A percentile compares a stretch with the other conserved stretches of the same genome.
These are phyloP conservation scores for Suhomyces sp. DNA, from an alignment of 805 yeast genomes.

Conservation along the genomic window DNA sequence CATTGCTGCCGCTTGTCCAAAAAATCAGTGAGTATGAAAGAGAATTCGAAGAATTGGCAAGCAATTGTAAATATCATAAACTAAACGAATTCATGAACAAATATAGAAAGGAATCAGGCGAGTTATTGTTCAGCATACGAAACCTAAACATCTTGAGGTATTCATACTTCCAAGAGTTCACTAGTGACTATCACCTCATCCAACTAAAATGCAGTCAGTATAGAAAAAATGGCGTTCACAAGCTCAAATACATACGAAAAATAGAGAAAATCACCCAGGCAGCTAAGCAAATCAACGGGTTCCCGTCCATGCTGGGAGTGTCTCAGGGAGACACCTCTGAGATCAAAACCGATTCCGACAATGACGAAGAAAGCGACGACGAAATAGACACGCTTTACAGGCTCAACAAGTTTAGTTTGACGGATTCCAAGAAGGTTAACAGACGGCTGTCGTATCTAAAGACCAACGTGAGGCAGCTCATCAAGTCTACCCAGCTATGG, in stretches of 20 bases:
- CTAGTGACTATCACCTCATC: conserved; percentile 7
- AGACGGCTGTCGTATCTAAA: not conserved
- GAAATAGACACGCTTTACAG: conserved; percentile 1
- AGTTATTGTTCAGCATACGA: conserved; percentile 8
- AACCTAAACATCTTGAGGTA: conserved; percentile 13
- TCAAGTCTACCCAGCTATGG: conserved; percentile 21
- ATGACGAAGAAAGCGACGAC: conserved; percentile 3
- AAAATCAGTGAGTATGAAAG: conserved; percentile 12
- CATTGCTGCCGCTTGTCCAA: conserved; percentile 9
- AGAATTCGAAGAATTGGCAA: conserved; percentile 5
- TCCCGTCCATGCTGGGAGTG: conserved; percentile 5
- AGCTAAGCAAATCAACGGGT: conserved; percentile 2
- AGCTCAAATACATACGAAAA: conserved; percentile 10
- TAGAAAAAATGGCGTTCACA: conserved; percentile 4
- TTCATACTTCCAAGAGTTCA: conserved; percentile 14
- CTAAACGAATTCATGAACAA: conserved; percentile 11
- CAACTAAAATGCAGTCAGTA: conserved; percentile 3
- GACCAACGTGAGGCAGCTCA: not conserved
- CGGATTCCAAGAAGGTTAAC: not conserved
- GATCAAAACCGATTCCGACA: conserved; percentile 6
- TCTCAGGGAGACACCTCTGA: not conserved
- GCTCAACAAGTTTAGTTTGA: conserved; percentile 2
- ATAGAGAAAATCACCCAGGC: conserved; percentile 3
- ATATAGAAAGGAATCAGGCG: conserved; percentile 3
- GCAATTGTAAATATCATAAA: conserved; percentile 5